These are phyloP conservation scores for Magnusiomyces fungicola DNA, from an alignment of 1,139 yeast genomes.

Conservation along the genomic window DNA sequence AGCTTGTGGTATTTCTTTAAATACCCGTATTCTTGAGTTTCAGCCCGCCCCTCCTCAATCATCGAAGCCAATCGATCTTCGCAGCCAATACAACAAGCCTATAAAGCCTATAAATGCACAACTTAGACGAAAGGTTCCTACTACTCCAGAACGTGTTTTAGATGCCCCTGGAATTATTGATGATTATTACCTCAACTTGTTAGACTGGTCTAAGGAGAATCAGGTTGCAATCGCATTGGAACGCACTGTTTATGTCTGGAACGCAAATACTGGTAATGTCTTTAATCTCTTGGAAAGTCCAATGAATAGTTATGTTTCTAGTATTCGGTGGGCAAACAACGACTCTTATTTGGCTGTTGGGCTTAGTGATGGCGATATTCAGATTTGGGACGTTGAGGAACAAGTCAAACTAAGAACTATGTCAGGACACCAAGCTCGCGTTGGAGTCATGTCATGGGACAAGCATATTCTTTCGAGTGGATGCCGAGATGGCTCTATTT, in stretches of 20 bases:
- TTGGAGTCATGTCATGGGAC: slow-evolving; percentile 84
- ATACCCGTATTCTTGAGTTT: slow-evolving; percentile 77
- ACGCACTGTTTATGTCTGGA: slow-evolving; percentile 83
- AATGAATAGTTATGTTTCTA: slow-evolving; percentile 45
- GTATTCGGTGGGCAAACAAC: slow-evolving; percentile 88
- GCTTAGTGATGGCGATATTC: slow-evolving; percentile 73
- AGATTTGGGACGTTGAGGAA: slow-evolving; percentile 91
- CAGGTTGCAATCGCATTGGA: slow-evolving; percentile 86
- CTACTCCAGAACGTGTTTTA: slow-evolving; percentile 85
- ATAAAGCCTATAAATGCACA: slow-evolving; percentile 49
- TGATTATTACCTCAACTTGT: slow-evolving; percentile 80
- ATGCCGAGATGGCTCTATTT: slow-evolving; percentile 71
- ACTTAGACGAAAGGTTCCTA: slow-evolving; percentile 61
- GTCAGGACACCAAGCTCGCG: slow-evolving; percentile 62
- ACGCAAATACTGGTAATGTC: slow-evolving; percentile 78
- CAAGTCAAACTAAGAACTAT: slow-evolving; percentile 69
- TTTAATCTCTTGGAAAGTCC: slow-evolving; percentile 56
- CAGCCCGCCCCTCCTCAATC: slow-evolving; percentile 83
- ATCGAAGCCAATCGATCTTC: slow-evolving; percentile 47
- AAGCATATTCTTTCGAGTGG: slow-evolving; percentile 79
- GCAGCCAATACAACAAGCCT: slow-evolving; percentile 36
- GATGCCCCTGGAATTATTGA: slow-evolving; percentile 96
- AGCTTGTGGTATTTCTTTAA: slow-evolving; percentile 85
- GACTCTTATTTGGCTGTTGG: slow-evolving; percentile 85
- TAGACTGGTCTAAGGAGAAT: slow-evolving; percentile 84